phyloP scores from a whole-genome alignment of 148 eudicot species.

The Cornus kousa region DNA sequence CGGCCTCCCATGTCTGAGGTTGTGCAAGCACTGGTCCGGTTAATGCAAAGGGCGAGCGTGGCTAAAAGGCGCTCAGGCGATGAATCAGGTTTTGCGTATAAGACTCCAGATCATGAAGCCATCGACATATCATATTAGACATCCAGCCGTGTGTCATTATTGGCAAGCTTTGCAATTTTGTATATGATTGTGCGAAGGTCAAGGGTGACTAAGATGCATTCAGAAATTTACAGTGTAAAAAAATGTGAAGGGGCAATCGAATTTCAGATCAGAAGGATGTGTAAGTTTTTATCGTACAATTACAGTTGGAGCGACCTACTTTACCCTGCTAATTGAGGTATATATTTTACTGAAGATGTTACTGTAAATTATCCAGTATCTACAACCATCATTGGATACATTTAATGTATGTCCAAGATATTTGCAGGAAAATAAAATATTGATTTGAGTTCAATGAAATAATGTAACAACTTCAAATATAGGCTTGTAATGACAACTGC shows the following conservation, averaged over 20 bases:
- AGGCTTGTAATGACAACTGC: too few relatives aligned
- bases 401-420: neutral
- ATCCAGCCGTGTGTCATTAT: neutral
- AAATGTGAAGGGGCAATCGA: neutral
- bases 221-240: neutral
- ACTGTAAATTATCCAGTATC: neutral
- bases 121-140: conserved; percentile 53
- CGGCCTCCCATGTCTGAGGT: conserved; percentile 99
- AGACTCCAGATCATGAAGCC: conserved; percentile 76
- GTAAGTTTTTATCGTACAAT: neutral
- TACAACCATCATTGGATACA: neutral
- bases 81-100: conserved; percentile 73
- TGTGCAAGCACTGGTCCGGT: conserved; percentile 87
- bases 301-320: neutral
- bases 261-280: neutral
- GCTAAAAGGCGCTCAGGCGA: conserved; percentile 77
- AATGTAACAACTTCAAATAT: too few relatives aligned
- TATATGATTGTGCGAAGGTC: conserved; percentile 10
- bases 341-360: neutral
- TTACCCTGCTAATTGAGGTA: neutral
- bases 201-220: neutral
- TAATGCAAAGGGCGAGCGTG: conserved; percentile 89
- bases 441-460: too few relatives aligned
- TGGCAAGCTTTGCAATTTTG: conserved; percentile 16
- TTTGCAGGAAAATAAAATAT: neutral